Percentiles rank a stretch among this genome's conserved stretches.
These are phyloP conservation scores for Solanum paucissectum DNA, from an alignment of 257 asterid species.

Conservation along the genomic window DNA sequence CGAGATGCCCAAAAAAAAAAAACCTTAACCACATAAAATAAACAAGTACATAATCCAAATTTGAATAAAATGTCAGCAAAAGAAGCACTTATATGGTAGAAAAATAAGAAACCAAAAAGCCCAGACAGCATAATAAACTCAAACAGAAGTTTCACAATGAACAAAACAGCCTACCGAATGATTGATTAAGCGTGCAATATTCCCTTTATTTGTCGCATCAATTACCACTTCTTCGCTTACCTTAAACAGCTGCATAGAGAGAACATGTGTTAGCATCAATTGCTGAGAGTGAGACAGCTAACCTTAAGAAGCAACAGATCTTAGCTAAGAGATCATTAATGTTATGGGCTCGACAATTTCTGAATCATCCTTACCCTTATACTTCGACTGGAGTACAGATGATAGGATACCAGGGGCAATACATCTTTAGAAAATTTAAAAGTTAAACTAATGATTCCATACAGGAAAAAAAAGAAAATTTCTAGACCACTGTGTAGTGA, in stretches of 20 bases:
- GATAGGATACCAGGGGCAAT: background rate
- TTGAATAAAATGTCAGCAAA: background rate
- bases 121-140: background rate
- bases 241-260: slow-evolving; percentile 72
- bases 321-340: background rate
- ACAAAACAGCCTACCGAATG: slow-evolving; percentile 61
- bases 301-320: background rate
- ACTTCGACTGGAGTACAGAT: background rate
- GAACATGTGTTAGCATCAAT: background rate
- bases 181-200: slow-evolving; percentile 93
- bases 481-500: background rate
- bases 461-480: background rate
- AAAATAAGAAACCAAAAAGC: background rate
- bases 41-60: background rate
- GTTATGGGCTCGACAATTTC: background rate
- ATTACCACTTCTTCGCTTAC: slow-evolving; percentile 87
- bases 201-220: slow-evolving; percentile 88
- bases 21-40: background rate
- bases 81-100: background rate
- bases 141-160: background rate
- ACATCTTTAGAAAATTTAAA: background rate
- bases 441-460: background rate
- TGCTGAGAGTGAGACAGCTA: background rate
- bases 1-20: background rate
- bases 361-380: background rate